Evolutionary conservation across 2,329 filamentous ascomycete species (phyloP).

Genomic region (Aspergillus viridinutans): DNA sequence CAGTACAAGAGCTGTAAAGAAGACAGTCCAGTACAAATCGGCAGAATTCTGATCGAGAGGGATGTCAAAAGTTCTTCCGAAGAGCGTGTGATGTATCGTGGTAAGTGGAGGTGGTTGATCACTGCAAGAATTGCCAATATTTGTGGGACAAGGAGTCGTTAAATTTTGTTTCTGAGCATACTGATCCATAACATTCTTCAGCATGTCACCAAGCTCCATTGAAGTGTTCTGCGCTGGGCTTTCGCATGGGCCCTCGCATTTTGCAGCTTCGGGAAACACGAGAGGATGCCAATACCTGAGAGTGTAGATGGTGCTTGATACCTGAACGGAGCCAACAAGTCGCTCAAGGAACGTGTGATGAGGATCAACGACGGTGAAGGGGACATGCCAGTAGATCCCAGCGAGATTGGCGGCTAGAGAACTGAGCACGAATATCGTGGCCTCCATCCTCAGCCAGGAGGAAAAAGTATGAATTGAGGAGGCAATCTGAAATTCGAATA

Average conservation of each 20-base stretch:
- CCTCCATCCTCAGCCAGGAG: conserved; percentile 9
- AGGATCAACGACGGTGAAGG: conserved; percentile 16
- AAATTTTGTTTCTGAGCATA: background rate
- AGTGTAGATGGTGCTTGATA: conserved; percentile 15
- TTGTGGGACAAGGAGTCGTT: background rate
- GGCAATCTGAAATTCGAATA: background rate
- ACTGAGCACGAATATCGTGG: conserved; percentile 10
- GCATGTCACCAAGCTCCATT: background rate
- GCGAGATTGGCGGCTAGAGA: conserved; percentile 12
- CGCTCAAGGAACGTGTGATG: conserved; percentile 13
- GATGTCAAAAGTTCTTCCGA: background rate
- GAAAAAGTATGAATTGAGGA: background rate
- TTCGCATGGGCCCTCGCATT: background rate
- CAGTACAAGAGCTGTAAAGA: background rate
- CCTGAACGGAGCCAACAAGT: conserved; percentile 15
- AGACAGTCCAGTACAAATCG: background rate
- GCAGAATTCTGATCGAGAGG: background rate
- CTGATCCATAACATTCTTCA: background rate
- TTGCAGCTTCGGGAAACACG: background rate
- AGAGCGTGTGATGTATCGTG: background rate
- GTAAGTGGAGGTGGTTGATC: background rate
- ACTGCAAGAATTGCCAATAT: background rate
- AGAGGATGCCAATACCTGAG: background rate
- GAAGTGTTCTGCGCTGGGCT: background rate
- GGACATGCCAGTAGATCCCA: conserved; percentile 16